Percentiles rank a stretch among this genome's conserved stretches.
These are phyloP conservation scores for Excoecaria cochinchinensis DNA, from an alignment of 345 rosid genomes.

Conservation along the genomic window DNA sequence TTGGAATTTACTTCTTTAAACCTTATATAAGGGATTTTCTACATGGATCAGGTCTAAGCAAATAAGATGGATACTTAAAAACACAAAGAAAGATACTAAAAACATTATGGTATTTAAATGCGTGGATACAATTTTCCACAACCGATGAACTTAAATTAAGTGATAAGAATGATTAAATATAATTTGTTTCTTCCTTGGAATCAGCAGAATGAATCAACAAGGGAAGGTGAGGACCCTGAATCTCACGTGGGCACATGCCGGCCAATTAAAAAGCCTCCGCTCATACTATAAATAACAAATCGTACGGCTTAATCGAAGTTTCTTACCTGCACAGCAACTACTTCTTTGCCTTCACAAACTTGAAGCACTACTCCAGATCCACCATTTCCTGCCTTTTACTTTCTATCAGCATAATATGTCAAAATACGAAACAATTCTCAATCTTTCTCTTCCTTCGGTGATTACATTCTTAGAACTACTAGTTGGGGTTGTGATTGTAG, in stretches of 20 bases:
- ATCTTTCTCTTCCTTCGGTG: constrained; percentile 9
- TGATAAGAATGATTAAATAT: no score
- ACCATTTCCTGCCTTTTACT: neutral
- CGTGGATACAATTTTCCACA: neutral
- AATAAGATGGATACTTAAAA: no score
- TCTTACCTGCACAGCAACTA: neutral
- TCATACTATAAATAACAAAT: neutral
- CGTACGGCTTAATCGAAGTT: neutral
- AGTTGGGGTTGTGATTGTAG: constrained; percentile 8
- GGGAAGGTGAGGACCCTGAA: neutral
- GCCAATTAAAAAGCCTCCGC: neutral
- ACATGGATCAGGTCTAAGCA: no score
- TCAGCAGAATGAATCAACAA: no score
- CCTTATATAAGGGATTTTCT: no score
- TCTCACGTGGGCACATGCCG: neutral
- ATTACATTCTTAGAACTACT: constrained; percentile 10
- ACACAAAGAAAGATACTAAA: neutral
- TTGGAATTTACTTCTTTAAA: no score
- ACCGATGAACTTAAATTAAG: no score
- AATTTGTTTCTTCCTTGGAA: no score
- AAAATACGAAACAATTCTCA: neutral
- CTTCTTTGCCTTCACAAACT: neutral
- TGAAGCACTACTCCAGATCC: neutral
- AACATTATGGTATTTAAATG: neutral
- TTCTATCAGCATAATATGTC: constrained; percentile 17